Base-by-base conservation (phyloP, 2,329 filamentous ascomycete genomes). In the Lachnellula cervina region DNA sequence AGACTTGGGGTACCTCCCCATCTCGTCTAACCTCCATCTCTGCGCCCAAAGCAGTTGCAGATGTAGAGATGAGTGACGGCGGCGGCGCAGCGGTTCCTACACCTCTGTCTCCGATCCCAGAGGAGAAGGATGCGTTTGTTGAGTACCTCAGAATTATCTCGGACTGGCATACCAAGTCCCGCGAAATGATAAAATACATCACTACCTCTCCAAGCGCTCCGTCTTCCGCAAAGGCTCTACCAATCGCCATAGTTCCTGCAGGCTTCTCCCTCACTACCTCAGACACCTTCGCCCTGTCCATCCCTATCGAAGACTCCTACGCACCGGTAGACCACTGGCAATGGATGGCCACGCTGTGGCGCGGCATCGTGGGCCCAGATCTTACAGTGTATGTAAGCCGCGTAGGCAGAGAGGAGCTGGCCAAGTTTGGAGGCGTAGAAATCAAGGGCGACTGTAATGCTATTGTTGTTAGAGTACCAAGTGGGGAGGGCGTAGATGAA, bases 271-370 rank as follows among this genome's bases (percentile, higher is more conserved):
- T 97, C 42, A 88, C 86, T 13, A 81, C 87, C 0, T 87, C 89
- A 1, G 89, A 97, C 69, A 76, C 79, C 48, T 93, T 87, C 69
- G 88, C 91, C 1, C 83, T 82, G 53, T 77, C 79, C 14, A 84
- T 92, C 44, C 87, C 88, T 1, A 90, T 95, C 62, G 76, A 79
- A 17, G 91, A 96, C 68, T 78, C 80, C 6, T 96, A 95, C 70
- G 81, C 84, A 16, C 85, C 89, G 0, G 80, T 88, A n/a, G 91
- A 96, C 66, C 93, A 97, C 73, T 97, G 93, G 91, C 89, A 95
- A 71, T 97, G 93, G 93, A 90, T 94, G 77, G 93, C 93, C 37
- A 93, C 89, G 44, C 80, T 97, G 21, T 97, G 93, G 93, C 85
- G 92, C 9, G 90, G 90, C 9, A 88, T 89, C 52, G 80, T 92